Evolutionary conservation across 441 rosid species (phyloP).

Genomic region (Heliophila coronopifolia): DNA sequence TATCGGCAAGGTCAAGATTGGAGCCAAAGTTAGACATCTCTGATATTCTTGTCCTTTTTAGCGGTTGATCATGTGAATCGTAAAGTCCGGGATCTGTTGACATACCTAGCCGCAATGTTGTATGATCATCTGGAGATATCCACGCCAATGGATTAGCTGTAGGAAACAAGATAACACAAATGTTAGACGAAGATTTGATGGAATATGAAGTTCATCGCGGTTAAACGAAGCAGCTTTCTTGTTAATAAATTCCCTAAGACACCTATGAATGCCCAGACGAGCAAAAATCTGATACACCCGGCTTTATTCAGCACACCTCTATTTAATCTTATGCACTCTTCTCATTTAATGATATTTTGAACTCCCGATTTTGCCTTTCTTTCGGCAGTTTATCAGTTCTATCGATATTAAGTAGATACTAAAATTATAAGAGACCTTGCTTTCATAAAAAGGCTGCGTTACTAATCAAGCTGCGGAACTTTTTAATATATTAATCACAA

Average conservation of each 20-base stretch:
- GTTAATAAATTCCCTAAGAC: neutral
- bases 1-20: neutral
- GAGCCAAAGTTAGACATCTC: neutral
- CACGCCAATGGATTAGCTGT: slow-evolving; percentile 53
- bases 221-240: neutral
- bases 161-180: slow-evolving; percentile 1
- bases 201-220: neutral
- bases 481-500: too few species aligned
- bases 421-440: too few species aligned
- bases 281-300: too few species aligned
- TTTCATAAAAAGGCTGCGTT: too few species aligned
- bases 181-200: neutral
- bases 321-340: too few species aligned
- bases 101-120: slow-evolving; percentile 39
- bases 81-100: slow-evolving; percentile 9
- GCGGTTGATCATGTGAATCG: neutral
- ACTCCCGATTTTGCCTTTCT: too few species aligned
- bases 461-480: too few species aligned
- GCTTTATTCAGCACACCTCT: too few species aligned
- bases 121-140: slow-evolving; percentile 39
- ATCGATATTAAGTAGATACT: too few species aligned
- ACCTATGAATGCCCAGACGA: too few species aligned
- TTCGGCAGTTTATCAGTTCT: too few species aligned
- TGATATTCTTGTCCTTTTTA: slow-evolving; percentile 11
- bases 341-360: too few species aligned